Evolutionary conservation across 2,329 filamentous ascomycete species (phyloP).

Genomic region (Ophiostoma himal-ulmi): DNA sequence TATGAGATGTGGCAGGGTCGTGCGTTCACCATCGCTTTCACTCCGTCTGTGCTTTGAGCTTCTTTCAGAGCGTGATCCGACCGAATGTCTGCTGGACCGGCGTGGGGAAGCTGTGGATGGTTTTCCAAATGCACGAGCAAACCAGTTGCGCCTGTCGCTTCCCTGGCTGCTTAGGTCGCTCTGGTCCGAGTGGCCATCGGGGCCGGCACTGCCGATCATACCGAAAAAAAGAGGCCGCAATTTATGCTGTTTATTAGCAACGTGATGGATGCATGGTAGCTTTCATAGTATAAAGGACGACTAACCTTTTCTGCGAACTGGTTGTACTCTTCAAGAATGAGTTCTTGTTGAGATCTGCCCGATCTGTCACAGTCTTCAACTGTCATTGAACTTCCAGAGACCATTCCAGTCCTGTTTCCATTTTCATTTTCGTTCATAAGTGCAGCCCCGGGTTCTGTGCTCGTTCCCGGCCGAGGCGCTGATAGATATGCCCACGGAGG

Average conservation of each 20-base stretch:
- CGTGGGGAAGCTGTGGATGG: conserved; percentile 27
- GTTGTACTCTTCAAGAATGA: conserved; percentile 55
- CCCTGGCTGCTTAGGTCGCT: conserved; percentile 12
- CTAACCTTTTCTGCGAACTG: conserved; percentile 52
- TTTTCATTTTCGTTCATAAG: background rate
- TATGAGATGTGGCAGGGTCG: conserved; percentile 26
- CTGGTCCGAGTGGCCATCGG: conserved; percentile 16
- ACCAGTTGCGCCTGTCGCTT: conserved; percentile 30
- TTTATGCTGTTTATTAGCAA: conserved; percentile 44
- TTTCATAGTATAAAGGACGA: background rate
- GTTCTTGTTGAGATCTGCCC: conserved; percentile 37
- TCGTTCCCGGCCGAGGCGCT: conserved; percentile 3
- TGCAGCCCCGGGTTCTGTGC: background rate
- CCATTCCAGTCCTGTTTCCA: background rate
- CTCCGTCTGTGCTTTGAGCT: conserved; percentile 45
- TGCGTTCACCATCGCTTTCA: conserved; percentile 45
- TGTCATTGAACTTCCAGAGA: background rate
- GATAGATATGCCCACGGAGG: background rate
- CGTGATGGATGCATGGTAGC: background rate
- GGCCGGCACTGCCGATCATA: background rate
- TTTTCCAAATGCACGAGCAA: conserved; percentile 33
- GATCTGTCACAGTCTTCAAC: background rate
- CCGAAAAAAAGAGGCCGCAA: conserved; percentile 37
- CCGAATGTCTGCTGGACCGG: conserved; percentile 26
- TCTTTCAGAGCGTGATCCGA: conserved; percentile 29